These are phyloP conservation scores for Haematococcus lacustris DNA, from an alignment of 139 green algal species.

Conservation along the genomic window DNA sequence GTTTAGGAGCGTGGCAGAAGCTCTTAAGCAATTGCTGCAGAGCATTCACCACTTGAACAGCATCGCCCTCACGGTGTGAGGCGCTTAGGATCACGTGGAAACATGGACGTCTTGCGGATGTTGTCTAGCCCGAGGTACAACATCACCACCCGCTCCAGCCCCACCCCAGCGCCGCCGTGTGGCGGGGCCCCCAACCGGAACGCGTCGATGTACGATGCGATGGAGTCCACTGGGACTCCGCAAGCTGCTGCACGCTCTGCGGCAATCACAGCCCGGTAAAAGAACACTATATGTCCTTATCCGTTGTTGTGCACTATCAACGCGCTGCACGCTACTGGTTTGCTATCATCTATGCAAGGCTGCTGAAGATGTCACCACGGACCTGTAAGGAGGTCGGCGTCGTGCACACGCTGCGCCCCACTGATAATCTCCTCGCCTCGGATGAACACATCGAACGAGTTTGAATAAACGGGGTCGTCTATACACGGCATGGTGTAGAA, in stretches of 20 bases:
- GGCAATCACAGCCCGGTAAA: too few relatives aligned
- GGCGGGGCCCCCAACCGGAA: conserved; percentile 90
- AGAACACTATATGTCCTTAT: too few relatives aligned
- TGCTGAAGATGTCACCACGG: too few relatives aligned
- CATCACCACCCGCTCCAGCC: conserved; percentile 97
- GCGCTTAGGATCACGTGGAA: conserved; percentile 92
- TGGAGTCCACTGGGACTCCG: conserved; percentile 70
- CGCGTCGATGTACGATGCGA: conserved; percentile 89
- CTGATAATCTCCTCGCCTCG: conserved; percentile 98
- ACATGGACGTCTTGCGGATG: conserved; percentile 96
- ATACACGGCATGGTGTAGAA: conserved; percentile 98
- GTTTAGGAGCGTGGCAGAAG: too few relatives aligned
- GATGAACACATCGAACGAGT: conserved; percentile 99
- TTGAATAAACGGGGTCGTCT: conserved; percentile 79
- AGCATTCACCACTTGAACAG: too few relatives aligned
- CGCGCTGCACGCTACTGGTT: too few relatives aligned
- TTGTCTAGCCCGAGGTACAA: conserved; percentile 95
- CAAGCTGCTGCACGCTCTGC: conserved; percentile 55
- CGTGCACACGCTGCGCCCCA: conserved; percentile 90
- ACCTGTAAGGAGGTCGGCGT: conserved; percentile 77
- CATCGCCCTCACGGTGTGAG: conserved; percentile 86
- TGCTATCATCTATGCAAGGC: too few relatives aligned
- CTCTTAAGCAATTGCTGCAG: too few relatives aligned
- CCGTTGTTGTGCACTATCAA: too few relatives aligned
- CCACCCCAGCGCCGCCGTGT: conserved; percentile 89